These are phyloP conservation scores for Suillus clintonianus DNA, from an alignment of 768 basidiomycete species.

Conservation along the genomic window DNA sequence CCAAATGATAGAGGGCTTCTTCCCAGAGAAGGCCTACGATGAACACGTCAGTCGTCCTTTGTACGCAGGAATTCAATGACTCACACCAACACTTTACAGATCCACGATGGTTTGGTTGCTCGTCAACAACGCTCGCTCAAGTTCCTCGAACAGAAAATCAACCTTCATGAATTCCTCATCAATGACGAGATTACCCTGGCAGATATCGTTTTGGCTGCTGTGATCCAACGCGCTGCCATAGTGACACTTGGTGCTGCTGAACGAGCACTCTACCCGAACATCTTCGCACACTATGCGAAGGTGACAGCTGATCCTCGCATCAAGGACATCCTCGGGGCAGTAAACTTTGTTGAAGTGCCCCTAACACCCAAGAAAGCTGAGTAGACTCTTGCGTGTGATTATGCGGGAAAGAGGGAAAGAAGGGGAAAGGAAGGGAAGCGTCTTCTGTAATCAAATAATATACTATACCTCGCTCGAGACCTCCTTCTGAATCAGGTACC, in stretches of 20 bases:
- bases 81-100: conserved; percentile 7
- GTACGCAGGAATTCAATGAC: background rate
- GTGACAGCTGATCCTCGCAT: conserved; percentile 18
- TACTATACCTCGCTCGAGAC: background rate
- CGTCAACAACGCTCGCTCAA: conserved; percentile 24
- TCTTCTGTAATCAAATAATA: background rate
- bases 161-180: conserved; percentile 23
- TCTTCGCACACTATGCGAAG: conserved; percentile 27
- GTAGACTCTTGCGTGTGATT: background rate
- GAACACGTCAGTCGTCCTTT: conserved; percentile 16
- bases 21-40: conserved; percentile 13
- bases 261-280: conserved; percentile 22
- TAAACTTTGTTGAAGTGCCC: conserved; percentile 18
- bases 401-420: background rate
- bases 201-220: conserved; percentile 25
- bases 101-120: conserved; percentile 15
- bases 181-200: conserved; percentile 26
- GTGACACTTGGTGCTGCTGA: conserved; percentile 25
- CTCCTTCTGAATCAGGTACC: background rate
- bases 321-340: conserved; percentile 18
- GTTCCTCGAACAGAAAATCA: conserved; percentile 25
- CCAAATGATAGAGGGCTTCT: conserved; percentile 18
- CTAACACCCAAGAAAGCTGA: conserved; percentile 8
- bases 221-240: conserved; percentile 20
- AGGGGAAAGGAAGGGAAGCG: background rate